Evolutionary conservation across 2,329 filamentous ascomycete species (phyloP), one percentile per base, ranked within the genome.

Genomic region (Lithohypha guttulata): DNA sequence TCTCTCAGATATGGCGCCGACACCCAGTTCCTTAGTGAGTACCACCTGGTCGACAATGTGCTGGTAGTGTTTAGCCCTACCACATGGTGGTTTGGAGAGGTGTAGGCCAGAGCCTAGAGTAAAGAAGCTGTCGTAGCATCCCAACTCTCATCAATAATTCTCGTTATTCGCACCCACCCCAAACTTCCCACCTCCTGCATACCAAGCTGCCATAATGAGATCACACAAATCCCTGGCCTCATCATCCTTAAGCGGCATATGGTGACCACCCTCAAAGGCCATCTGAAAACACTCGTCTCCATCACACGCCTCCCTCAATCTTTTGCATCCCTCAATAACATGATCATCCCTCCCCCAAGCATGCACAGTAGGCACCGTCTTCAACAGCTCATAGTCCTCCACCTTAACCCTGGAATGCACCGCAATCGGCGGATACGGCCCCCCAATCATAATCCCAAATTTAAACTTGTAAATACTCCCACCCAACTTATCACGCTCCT

Each of bases 201-300:
- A 52, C 42, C 44, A 51, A 3, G 51, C 51, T 1, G 48, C 49
- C 42, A 47, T 45, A 30, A 53, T 48, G 36, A 53, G 39, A 47
- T 53, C 49, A 39, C 47, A 51, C 35, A 53, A 41, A 33, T 51
- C 49, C 34, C 47, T 51, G 2, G 49, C 46, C 51, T 53, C 51
- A 20, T 41, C 42, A 31, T 51, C 48, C 39, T 42, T 50, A 20
- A 53, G 23, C 13, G 51, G 51, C 42, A 53, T 30, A 38, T 53
- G 51, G 38, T 53, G 51, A 1, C 49, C 51, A 5, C 51, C 51
- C 13, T 48, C 48, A 33, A 49, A 53, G 27, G 51, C 48, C 44
- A 50, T 50, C 22, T 45, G 38, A 29, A 51, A 50, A 15, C 44
- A 49, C 11, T 39, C 37, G 21, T 50, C 48, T 17, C 47, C 47